phyloP scores from a whole-genome alignment of 139 green algal genomes.

The Mesotaenium endlicherianum region DNA sequence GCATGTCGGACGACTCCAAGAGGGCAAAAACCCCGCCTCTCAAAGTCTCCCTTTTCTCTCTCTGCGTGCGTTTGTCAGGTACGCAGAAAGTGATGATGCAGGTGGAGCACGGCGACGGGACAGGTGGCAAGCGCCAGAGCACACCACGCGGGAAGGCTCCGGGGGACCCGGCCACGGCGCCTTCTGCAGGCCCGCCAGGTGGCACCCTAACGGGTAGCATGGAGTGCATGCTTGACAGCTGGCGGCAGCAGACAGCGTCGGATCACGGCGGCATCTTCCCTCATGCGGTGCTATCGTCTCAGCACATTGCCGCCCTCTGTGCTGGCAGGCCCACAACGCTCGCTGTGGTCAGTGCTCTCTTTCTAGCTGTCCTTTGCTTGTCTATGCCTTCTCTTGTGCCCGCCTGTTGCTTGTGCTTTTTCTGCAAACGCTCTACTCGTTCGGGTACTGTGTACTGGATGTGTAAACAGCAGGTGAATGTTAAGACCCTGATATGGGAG shows the following conservation, averaged over 20 bases:
- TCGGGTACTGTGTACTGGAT: not conserved
- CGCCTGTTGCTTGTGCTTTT: not conserved
- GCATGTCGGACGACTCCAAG: too few relatives aligned
- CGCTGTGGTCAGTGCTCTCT: not conserved
- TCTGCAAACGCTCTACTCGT: not conserved
- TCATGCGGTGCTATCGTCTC: constrained; percentile 18
- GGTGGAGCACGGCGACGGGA: too few relatives aligned
- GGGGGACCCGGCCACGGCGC: too few relatives aligned
- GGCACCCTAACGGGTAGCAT: not conserved
- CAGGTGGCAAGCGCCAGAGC: too few relatives aligned
- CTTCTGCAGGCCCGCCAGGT: not conserved
- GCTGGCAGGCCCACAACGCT: not conserved
- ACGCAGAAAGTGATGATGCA: not conserved
- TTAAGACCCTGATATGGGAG: not conserved
- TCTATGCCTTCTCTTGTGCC: not conserved
- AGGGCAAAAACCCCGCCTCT: not conserved
- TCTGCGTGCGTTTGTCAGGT: not conserved
- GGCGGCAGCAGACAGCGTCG: not conserved
- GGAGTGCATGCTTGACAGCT: not conserved
- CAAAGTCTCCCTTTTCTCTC: not conserved
- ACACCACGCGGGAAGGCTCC: too few relatives aligned
- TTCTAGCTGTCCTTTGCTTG: not conserved
- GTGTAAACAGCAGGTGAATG: not conserved
- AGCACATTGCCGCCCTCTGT: constrained; percentile 14
- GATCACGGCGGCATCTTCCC: constrained; percentile 33